Base-by-base conservation (phyloP, 1,284 basidiomycete species). In the Filobasidium uniguttulatum region DNA sequence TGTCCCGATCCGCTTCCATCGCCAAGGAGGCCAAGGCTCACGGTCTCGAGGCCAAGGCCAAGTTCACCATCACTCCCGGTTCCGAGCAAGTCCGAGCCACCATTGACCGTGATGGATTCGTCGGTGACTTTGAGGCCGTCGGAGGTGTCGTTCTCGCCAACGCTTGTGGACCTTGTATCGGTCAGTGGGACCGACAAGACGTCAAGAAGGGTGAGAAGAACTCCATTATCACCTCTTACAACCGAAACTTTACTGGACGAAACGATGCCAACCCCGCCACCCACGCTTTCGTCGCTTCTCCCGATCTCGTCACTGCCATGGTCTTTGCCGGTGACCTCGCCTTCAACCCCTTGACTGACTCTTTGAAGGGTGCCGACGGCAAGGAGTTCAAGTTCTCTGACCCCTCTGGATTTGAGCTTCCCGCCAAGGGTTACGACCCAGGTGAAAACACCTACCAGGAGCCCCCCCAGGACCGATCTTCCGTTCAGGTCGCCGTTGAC, bases 221-320 rank as follows among this genome's bases (percentile, higher is more conserved):
- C 82, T 90, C 89, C 23, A 94, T 96, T 76, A 88, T 97, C 73
- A 94, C 93, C 48, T 97, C 91, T 23, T 98, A 98, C 82, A 98
- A 98, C 82, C 90, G 94, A 72, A 98, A 98, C 83, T 98, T 98
- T 76, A 97, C 93, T 61, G 93, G 90, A 56, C 89, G 93, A 71
- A 98, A 98, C 73, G 94, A 98, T 67, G 93, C 93, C 62, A 98
- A 98, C 80, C 90, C 91, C 31, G 90, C 89, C 57, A 99, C 94
- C 45, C 93, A 97, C 72, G 90, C 91, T 50, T 99, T 98, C 66
- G 91, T 99, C 65, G 86, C 94, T 49, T 97, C 91, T 51, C 93
- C 94, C 50, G 94, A 97, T 69, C 74, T 99, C 63, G 93, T 97
- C 67, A 98, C 94, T 60, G 93, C 94, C 58, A 83, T 98, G 78